Percentiles rank a stretch among this genome's conserved stretches.
These are phyloP conservation scores for Pseudonitzschia multiseries DNA, from an alignment of 108 stramenopile genomes.

Conservation along the genomic window DNA sequence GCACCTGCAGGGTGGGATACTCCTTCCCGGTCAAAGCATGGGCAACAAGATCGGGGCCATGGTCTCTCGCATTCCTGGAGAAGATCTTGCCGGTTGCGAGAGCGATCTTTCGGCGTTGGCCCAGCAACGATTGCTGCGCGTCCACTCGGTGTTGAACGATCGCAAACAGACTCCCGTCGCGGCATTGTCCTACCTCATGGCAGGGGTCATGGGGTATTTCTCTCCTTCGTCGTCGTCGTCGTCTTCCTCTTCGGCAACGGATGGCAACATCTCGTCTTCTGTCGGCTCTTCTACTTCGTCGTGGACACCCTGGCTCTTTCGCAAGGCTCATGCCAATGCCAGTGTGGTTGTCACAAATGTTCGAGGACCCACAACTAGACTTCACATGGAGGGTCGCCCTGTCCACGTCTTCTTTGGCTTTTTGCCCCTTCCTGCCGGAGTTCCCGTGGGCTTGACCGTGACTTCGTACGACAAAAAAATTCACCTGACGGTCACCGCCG, in stretches of 20 bases:
- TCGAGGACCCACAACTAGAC: constrained; percentile 53
- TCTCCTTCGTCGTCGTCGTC: constrained; percentile 22
- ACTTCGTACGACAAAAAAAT: constrained; percentile 60
- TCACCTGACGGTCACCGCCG: constrained; percentile 69
- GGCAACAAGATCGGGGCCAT: constrained; percentile 89
- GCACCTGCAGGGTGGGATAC: constrained; percentile 75
- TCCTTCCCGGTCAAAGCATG: constrained; percentile 70
- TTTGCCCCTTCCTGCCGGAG: constrained; percentile 78
- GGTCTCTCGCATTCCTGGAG: constrained; percentile 62
- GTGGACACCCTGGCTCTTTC: constrained; percentile 49
- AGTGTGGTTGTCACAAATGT: constrained; percentile 75
- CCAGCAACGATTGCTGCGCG: constrained; percentile 52
- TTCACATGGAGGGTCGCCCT: constrained; percentile 67
- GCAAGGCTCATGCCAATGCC: constrained; percentile 64
- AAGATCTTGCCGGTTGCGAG: constrained; percentile 1
- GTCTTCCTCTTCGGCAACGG: not conserved
- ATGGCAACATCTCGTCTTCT: constrained; percentile 6
- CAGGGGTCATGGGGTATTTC: constrained; percentile 32
- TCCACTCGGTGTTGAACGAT: constrained; percentile 49
- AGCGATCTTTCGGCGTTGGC: constrained; percentile 22
- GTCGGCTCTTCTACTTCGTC: constrained; percentile 33
- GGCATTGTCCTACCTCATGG: constrained; percentile 52
- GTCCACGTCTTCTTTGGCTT: constrained; percentile 76
- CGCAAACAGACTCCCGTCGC: constrained; percentile 73
- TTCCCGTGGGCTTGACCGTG: constrained; percentile 79